A percentile compares a stretch with the other conserved stretches of the same genome.
These are phyloP conservation scores for Neurospora terricola DNA, from an alignment of 495 filamentous ascomycete genomes.

Conservation along the genomic window DNA sequence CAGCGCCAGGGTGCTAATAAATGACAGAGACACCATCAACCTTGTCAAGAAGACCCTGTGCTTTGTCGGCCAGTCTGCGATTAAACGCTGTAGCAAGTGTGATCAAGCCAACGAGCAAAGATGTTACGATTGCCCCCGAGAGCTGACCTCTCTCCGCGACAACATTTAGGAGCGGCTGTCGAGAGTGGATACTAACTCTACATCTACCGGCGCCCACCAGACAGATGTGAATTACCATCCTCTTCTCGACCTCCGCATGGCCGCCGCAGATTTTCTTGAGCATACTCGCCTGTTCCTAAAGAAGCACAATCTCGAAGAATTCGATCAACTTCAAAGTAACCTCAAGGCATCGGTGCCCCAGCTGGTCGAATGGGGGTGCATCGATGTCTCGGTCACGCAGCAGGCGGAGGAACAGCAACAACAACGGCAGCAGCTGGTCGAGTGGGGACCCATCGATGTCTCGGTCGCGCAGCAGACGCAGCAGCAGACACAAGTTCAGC, in stretches of 20 bases:
- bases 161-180: neutral
- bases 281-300: neutral
- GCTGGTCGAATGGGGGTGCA: neutral
- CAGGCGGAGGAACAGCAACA: neutral
- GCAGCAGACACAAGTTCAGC: neutral
- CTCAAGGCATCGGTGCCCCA: neutral
- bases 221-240: neutral
- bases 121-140: neutral
- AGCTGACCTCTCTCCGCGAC: neutral
- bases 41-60: neutral
- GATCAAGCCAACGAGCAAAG: neutral
- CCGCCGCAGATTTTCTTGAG: neutral
- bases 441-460: neutral
- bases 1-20: neutral
- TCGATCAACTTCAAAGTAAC: neutral
- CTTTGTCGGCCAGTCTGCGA: neutral
- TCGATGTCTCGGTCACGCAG: neutral
- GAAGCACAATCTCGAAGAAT: neutral
- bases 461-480: neutral
- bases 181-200: neutral
- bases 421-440: neutral
- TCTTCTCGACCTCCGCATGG: neutral
- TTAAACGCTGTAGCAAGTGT: neutral
- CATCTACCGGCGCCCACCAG: neutral
- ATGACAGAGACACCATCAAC: neutral